Conservation (phyloP, 140 eudicot species). For the Erigeron philadelphicus region DNA sequence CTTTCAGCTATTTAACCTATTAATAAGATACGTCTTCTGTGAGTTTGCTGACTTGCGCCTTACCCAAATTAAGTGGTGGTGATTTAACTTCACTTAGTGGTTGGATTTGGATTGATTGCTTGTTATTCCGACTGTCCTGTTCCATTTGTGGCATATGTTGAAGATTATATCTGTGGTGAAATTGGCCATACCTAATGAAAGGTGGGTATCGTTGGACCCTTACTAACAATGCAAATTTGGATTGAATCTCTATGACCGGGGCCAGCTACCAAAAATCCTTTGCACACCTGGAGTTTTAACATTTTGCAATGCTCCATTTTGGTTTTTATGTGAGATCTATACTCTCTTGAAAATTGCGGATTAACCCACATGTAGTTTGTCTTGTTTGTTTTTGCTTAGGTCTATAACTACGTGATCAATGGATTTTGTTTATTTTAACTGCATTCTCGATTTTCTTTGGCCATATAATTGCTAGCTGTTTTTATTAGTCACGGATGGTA, state of each 20-base stretch:
- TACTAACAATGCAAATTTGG: conserved; percentile 26
- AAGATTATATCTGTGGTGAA: conserved; percentile 22
- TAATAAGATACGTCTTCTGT: background rate
- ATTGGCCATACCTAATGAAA: conserved; percentile 28
- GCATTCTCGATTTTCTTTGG: background rate
- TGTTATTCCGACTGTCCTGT: conserved; percentile 11
- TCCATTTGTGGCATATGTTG: conserved; percentile 23
- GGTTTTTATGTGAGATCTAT: conserved; percentile 15
- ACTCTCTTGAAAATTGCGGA: background rate
- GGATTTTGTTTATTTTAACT: background rate
- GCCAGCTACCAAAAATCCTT: conserved; percentile 13
- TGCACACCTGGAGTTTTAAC: conserved; percentile 12
- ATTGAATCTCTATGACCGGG: conserved; percentile 38
- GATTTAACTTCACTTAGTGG: conserved; percentile 4
- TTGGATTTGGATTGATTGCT: conserved; percentile 23
- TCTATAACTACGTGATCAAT: too few relatives aligned
- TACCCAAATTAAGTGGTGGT: conserved; percentile 28
- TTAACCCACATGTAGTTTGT: too few relatives aligned
- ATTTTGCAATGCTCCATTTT: conserved; percentile 12
- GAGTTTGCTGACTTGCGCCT: conserved; percentile 24
- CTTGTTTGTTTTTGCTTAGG: too few relatives aligned
- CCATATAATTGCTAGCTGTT: background rate
- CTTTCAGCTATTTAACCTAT: conserved; percentile 5
- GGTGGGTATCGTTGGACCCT: conserved; percentile 23
- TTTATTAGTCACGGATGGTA: conserved; percentile 4